These are phyloP conservation scores for Panicum miliaceum DNA, from an alignment of 176 grass and related monocot species.

Conservation along the genomic window DNA sequence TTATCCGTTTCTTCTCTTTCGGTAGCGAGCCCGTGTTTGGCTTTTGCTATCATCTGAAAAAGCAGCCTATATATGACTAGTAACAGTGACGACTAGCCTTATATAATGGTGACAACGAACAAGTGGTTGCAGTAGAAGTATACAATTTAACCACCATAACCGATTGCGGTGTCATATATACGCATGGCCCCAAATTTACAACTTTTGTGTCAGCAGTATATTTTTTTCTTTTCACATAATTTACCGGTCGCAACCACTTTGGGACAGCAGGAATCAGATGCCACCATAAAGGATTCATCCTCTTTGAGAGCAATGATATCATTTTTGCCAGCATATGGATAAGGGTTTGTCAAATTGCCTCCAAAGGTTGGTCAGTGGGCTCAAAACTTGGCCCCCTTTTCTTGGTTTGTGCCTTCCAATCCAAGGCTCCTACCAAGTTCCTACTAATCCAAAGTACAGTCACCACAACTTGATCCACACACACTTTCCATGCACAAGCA, in stretches of 20 bases:
- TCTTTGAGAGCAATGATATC: constrained; percentile 22
- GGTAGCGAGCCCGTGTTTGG: neutral
- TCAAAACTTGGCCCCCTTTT: constrained; percentile 22
- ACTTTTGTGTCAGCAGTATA: neutral
- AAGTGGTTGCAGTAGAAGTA: neutral
- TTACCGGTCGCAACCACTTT: constrained; percentile 10
- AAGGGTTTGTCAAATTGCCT: constrained; percentile 20
- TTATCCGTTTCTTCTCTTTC: too few species aligned
- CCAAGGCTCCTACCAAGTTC: constrained; percentile 30
- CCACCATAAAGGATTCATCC: neutral
- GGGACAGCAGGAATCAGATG: constrained; percentile 22
- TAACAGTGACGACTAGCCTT: constrained; percentile 1
- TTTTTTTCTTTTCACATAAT: neutral
- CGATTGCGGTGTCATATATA: neutral
- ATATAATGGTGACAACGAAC: neutral
- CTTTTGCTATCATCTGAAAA: constrained; percentile 11
- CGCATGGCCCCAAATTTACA: neutral
- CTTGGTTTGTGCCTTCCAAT: constrained; percentile 24
- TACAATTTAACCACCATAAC: neutral
- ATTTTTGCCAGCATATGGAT: neutral
- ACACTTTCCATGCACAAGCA: constrained; percentile 20
- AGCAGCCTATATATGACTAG: neutral
- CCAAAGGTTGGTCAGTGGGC: constrained; percentile 34
- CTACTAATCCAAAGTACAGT: constrained; percentile 29
- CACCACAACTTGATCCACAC: constrained; percentile 26